Evolutionary conservation across 495 filamentous ascomycete genomes (phyloP), one percentile per base, ranked within the genome.

Genomic region (Aspergillus sclerotiicarbonarius): DNA sequence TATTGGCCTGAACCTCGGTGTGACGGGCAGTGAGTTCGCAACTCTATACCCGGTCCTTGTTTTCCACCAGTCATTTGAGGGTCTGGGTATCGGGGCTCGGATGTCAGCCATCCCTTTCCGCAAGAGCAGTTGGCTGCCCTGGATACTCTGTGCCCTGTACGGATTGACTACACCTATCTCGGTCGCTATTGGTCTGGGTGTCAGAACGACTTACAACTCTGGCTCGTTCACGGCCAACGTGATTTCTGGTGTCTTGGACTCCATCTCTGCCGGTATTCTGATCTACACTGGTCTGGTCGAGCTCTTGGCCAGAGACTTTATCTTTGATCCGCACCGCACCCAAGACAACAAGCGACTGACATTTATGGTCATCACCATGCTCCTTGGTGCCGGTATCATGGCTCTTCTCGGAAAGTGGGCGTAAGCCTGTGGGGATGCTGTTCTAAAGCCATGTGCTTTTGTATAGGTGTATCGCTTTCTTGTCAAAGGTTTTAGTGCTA

Each of bases 291-390:
- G 47, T 25, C 29, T 50, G 25, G 47, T 50, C 25, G 47, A 50
- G 47, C 19, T 50, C 13, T 16, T 50, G 47, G 47, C 47, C 13
- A 21, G 47, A 4, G 47, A 50, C 13, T 50, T 50, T 10, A 6
- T 50, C 6, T 50, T 50, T 25, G 47, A 50, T 12, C 47, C 47
- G 8, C 47, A 50, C 13, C 47, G 47, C 13, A 50, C 47, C 47
- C 47, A 50, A 25, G 54, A 56, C 31, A 56, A 56, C 45, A 56
- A 56, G 54, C 44, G 54, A n/a, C 31, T 56, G 44, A 29, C 44
- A 0, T 56, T 56, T 16, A 56, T 56, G 54, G 54, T 56, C 18
- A 9, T 56, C n/a, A 47, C 44, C 9, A 56, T 56, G 54, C 45
- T 56, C 16, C 29, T 16, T 29, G 54, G 54, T 35, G 44, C 45